Evolutionary conservation across 768 basidiomycete genomes (phyloP), one percentile per base, ranked within the genome.

Genomic region (Lactarius psammicola): DNA sequence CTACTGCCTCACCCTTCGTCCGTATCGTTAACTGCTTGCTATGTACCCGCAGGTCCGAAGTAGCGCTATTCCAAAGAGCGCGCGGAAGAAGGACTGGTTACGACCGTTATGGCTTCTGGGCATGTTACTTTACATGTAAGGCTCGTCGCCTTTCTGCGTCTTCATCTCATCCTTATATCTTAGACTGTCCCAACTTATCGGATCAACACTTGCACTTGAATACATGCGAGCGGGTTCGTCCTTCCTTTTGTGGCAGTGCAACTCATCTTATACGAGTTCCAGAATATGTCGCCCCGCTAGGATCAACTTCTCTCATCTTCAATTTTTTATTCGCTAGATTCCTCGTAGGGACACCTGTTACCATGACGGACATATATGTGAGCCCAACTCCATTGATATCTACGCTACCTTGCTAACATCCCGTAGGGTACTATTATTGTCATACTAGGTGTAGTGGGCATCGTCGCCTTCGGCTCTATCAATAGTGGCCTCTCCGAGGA

Each of bases 231-330:
- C 92, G 68, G 89, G 90, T 85, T 55, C 51, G 81, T 73, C 53
- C 51, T 69, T 44, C 54, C 31, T 28, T 42, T 60, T 60, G 8
- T 56, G 63, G 65, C 3, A 33, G 28, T 40, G 26, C 17, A 13
- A 42, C 56, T 61, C 59, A 62, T 59, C 64, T 75, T 65, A 46
- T 67, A 64, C 63, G 8, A 72, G 66, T 63, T 18, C 17, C 76
- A 86, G 92, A 96, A 85, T 98, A 97, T 75, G 95, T 98, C 63
- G 96, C 96, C 1, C 95, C 95, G 2, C 83, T 98, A 4, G 95
- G 96, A 17, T 94, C 93, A 0, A 90, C 94, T 13, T 92, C 94
- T 15, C 85, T 98, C 68, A 87, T 98, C 63, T 98, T 98, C 80
- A 98, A 98, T 75, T 95, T 97, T 74, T 80, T 97, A 42, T 96